phyloP scores from a whole-genome alignment of 225 moss, liverwort and hornwort genomes.

The Straminergon stramineum region DNA sequence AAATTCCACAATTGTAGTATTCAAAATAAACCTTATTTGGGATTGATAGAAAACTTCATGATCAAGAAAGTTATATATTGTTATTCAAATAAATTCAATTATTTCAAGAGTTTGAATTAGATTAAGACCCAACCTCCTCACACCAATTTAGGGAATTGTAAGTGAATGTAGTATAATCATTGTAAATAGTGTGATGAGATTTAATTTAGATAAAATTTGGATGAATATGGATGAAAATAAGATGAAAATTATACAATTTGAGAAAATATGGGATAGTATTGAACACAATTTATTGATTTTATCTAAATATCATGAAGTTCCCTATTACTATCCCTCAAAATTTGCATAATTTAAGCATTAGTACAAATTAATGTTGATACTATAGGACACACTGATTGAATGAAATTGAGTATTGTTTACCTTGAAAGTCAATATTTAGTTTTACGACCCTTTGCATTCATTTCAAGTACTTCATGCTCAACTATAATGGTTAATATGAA shows the following conservation, averaged over 20 bases:
- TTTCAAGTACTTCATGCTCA: neutral
- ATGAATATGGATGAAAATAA: neutral
- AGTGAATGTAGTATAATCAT: neutral
- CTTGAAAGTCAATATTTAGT: neutral
- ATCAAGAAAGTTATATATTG: neutral
- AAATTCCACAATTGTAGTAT: neutral
- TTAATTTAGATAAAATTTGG: neutral
- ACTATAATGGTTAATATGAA: neutral
- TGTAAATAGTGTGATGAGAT: neutral
- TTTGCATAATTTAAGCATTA: too few relatives aligned
- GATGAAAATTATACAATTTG: neutral
- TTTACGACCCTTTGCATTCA: neutral
- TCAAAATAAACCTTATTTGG: neutral
- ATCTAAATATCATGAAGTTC: too few relatives aligned
- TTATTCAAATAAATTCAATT: neutral
- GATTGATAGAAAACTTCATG: neutral
- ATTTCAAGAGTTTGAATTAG: neutral
- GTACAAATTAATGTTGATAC: too few relatives aligned
- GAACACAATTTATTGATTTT: neutral
- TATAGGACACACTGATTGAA: too few relatives aligned
- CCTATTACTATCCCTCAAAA: too few relatives aligned
- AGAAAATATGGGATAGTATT: neutral
- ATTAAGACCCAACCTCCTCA: rapidly evolving
- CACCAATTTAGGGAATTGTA: neutral
- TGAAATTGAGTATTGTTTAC: neutral